Conservation (phyloP, 345 rosid genomes). For the Alliaria petiolata region DNA sequence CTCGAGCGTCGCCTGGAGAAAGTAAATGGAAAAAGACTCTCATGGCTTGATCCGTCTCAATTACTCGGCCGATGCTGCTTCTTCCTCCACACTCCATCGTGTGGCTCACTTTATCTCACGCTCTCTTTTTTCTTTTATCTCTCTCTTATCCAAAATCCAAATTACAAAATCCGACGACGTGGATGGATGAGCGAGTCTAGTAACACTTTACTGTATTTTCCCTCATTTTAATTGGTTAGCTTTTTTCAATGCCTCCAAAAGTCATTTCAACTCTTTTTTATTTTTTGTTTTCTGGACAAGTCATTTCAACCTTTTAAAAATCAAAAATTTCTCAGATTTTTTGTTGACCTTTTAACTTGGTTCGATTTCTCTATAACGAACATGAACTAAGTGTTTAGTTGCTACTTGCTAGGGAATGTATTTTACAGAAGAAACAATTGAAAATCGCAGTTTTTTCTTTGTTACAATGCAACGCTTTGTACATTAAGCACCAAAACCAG, state of each 20-base stretch:
- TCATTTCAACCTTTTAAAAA: no score
- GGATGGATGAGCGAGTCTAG: not conserved
- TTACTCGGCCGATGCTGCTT: slow-evolving; percentile 18
- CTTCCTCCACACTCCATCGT: slow-evolving; percentile 25
- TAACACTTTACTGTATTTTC: not conserved
- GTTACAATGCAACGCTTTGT: slow-evolving; percentile 22
- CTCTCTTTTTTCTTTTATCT: not conserved
- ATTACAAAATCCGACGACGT: not conserved
- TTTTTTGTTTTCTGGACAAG: no score
- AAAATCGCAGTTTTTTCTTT: slow-evolving; percentile 4
- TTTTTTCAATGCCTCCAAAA: no score
- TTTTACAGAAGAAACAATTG: not conserved
- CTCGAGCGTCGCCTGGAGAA: not conserved
- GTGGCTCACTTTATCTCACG: slow-evolving; percentile 27
- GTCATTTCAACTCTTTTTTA: not conserved
- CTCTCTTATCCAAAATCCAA: slow-evolving; percentile 30
- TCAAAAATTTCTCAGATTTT: no score
- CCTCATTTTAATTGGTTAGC: not conserved
- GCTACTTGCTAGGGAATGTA: not conserved
- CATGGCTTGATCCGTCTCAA: slow-evolving; percentile 14
- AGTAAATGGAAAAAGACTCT: not conserved
- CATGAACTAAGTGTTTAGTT: not conserved
- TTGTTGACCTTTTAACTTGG: no score
- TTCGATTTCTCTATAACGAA: not conserved
- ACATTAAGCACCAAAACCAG: slow-evolving; percentile 21